Conservation (phyloP, 371 early-diverging fungal species). For the Mortierella sp. region DNA sequence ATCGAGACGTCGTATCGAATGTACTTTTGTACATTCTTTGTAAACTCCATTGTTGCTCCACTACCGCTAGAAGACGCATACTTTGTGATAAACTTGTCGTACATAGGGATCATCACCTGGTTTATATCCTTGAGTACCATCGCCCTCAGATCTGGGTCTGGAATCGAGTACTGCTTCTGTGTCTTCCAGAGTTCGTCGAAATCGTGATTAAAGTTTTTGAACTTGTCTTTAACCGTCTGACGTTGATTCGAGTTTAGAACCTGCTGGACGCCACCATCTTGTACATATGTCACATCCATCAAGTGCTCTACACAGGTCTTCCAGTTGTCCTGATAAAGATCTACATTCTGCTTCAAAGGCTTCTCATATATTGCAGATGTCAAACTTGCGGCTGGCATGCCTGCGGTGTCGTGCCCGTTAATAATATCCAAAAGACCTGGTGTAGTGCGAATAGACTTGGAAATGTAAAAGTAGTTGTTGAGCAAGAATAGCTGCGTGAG, state of each 20-base stretch:
- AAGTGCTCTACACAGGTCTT: slow-evolving; percentile 77
- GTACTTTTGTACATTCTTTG: slow-evolving; percentile 87
- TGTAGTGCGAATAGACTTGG: slow-evolving; percentile 74
- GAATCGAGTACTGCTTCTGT: slow-evolving; percentile 84
- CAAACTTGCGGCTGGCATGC: slow-evolving; percentile 10
- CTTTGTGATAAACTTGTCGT: slow-evolving; percentile 80
- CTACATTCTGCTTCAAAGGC: slow-evolving; percentile 69
- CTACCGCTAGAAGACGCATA: slow-evolving; percentile 36
- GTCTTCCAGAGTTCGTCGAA: slow-evolving; percentile 82
- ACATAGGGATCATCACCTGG: slow-evolving; percentile 83
- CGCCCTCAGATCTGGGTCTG: slow-evolving; percentile 82
- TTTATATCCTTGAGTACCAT: slow-evolving; percentile 81
- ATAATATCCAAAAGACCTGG: slow-evolving; percentile 65
- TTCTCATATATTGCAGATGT: slow-evolving; percentile 72
- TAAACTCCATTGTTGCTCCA: slow-evolving; percentile 66
- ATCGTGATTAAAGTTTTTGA: slow-evolving; percentile 88
- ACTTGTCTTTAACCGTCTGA: slow-evolving; percentile 82
- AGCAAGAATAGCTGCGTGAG: slow-evolving; percentile 80
- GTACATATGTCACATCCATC: slow-evolving; percentile 81
- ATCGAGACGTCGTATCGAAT: slow-evolving; percentile 80
- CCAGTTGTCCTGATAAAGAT: slow-evolving; percentile 80
- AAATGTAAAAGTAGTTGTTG: slow-evolving; percentile 86
- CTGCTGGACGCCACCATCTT: slow-evolving; percentile 73
- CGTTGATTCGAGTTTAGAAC: slow-evolving; percentile 76
- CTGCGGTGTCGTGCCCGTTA: slow-evolving; percentile 53